phyloP scores from a whole-genome alignment of 345 rosid species.

The Bruguiera parviflora region DNA sequence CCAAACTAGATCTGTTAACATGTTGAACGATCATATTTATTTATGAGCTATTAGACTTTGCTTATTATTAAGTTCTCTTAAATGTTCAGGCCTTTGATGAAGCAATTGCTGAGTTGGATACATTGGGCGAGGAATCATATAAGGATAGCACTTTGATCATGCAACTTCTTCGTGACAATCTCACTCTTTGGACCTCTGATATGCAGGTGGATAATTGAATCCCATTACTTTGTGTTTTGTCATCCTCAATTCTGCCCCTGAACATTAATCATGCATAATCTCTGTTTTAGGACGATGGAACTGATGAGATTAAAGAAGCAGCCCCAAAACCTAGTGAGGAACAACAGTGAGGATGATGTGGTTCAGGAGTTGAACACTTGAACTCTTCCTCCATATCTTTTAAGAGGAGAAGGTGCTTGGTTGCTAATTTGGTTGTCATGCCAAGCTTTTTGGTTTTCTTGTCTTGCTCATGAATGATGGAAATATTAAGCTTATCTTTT shows the following conservation, averaged over 20 bases:
- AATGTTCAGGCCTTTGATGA: conserved; percentile 74
- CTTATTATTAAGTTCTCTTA: neutral
- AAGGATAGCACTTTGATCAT: conserved; percentile 94
- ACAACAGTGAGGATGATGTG: conserved; percentile 38
- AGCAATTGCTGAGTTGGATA: conserved; percentile 88
- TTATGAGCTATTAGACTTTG: neutral
- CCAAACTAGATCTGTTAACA: no score
- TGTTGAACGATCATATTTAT: no score
- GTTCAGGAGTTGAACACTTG: conserved; percentile 34
- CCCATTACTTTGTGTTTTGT: neutral
- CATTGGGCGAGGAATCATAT: conserved; percentile 92
- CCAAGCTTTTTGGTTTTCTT: conserved; percentile 41
- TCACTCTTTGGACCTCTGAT: conserved; percentile 95
- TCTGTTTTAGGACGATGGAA: conserved; percentile 66
- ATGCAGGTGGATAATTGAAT: conserved; percentile 57
- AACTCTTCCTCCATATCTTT: conserved; percentile 59
- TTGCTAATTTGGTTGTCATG: conserved; percentile 35
- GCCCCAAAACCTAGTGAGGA: conserved; percentile 59
- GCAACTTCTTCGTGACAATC: conserved; percentile 97
- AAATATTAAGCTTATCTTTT: conserved; percentile 21
- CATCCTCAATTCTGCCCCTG: neutral
- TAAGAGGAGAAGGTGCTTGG: conserved; percentile 51
- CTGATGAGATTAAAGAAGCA: conserved; percentile 84
- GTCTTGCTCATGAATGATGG: conserved; percentile 37
- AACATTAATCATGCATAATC: neutral